A percentile compares a stretch with the other conserved stretches of the same genome.
Conservation (phyloP, 805 yeast species). For the Saccharomycopsis sp. region DNA sequence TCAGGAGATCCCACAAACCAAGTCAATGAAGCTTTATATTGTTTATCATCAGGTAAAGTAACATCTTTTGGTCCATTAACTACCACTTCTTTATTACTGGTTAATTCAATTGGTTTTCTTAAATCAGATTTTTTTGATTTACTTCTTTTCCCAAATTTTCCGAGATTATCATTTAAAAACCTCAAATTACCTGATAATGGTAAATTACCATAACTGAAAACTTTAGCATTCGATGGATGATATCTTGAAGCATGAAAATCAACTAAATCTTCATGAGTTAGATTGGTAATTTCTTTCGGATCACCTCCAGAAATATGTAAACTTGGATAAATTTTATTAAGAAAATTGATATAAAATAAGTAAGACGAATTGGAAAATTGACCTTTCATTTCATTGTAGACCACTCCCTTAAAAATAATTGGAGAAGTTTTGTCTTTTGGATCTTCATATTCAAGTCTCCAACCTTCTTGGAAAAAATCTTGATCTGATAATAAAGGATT, state of each 20-base stretch:
- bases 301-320: slow-evolving; percentile 92
- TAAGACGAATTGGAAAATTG: slow-evolving; percentile 86
- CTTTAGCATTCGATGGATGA: slow-evolving; percentile 83
- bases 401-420: slow-evolving; percentile 84
- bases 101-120: slow-evolving; percentile 36
- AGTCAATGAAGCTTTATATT: slow-evolving; percentile 72
- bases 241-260: slow-evolving; percentile 68
- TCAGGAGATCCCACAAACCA: slow-evolving; percentile 78
- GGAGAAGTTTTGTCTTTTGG: slow-evolving; percentile 49
- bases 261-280: slow-evolving; percentile 63
- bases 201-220: slow-evolving; percentile 81
- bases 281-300: slow-evolving; percentile 66
- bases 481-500: slow-evolving; percentile 67
- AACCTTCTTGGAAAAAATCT: slow-evolving; percentile 93
- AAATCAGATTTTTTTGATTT: slow-evolving; percentile 24
- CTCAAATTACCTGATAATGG: slow-evolving; percentile 51
- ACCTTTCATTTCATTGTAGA: slow-evolving; percentile 97
- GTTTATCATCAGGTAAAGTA: slow-evolving; percentile 52
- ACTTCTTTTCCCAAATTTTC: slow-evolving; percentile 41
- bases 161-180: slow-evolving; percentile 41
- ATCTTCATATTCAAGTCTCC: slow-evolving; percentile 79
- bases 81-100: slow-evolving; percentile 25
- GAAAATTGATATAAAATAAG: slow-evolving; percentile 73
- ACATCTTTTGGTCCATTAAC: slow-evolving; percentile 78
- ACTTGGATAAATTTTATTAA: slow-evolving; percentile 74